Base-by-base conservation (phyloP, 768 basidiomycete genomes). In the Collybia nuda region DNA sequence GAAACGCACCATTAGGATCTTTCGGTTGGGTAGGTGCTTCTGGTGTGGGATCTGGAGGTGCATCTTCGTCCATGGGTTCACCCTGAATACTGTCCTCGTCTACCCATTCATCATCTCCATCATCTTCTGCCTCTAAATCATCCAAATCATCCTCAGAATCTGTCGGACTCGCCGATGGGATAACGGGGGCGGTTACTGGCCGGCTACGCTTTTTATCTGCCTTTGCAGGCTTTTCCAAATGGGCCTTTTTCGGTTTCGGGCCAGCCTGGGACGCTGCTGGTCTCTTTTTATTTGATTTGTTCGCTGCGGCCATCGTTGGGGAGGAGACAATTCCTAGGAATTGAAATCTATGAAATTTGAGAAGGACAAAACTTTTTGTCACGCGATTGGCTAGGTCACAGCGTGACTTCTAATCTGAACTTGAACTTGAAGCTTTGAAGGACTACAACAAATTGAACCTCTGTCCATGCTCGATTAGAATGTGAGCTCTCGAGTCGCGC, bases 1-100 rank as follows among this genome's bases (percentile, higher is more conserved):
- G 28, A 24, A 17, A 62, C 70, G 47, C 57, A 87, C 87, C 83
- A 62, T 83, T 81, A 12, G 82, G 76, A 63, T 86, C 80, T 59
- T 82, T 86, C 17, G 62, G 59, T 50, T 55, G 53, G 1, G 54
- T 19, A 32, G 50, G 54, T 18, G 47, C 56, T 40, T 62, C 28
- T 63, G 42, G 49, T 35, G 54, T 35, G 48, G 50, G 40, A 12
- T 58, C 52, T 29, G 71, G 60, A 29, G 60, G 60, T 36, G 60
- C 61, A 60, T 67, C 61, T 52, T 73, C 69, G 11, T 66, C 65
- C 7, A 54, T 51, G 42, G 61, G 60, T 3, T 67, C 70, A 1
- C 62, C 69, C 4, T 67, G 65, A 24, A 69, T 68, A 22, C 67
- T 72, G 11, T 66, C 58, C 15, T 62, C 67, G n/a, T 68, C 69